Evolutionary conservation across 495 filamentous ascomycete genomes (phyloP).

Genomic region (Penicillium argentinense): DNA sequence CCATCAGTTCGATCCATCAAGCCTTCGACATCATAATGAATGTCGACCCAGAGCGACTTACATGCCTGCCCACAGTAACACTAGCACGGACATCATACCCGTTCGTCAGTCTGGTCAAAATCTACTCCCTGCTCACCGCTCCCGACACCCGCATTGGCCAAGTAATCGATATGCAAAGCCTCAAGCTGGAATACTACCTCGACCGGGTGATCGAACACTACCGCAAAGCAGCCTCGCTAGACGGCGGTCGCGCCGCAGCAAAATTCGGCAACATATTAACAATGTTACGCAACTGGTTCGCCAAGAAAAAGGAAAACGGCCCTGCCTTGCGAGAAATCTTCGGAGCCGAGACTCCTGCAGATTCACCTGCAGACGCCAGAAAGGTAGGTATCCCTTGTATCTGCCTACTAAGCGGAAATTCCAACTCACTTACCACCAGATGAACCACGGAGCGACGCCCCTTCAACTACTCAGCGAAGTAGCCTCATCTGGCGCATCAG

Average conservation of each 20-base stretch:
- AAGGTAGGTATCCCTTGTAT: too few species aligned
- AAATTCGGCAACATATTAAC: constrained; percentile 76
- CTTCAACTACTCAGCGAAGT: constrained; percentile 48
- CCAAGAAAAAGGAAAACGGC: constrained; percentile 44
- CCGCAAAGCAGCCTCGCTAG: constrained; percentile 58
- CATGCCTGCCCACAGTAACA: constrained; percentile 71
- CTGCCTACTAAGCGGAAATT: not conserved
- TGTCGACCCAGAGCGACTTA: constrained; percentile 60
- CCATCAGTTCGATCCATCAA: constrained; percentile 69
- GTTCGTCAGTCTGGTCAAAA: constrained; percentile 82
- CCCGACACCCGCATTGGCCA: constrained; percentile 70
- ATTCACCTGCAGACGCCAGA: constrained; percentile 5
- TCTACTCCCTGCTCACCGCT: constrained; percentile 74
- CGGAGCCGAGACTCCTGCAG: constrained; percentile 11
- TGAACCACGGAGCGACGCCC: constrained; percentile 6
- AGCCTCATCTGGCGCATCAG: constrained; percentile 6
- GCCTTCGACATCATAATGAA: constrained; percentile 69
- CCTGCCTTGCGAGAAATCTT: constrained; percentile 31
- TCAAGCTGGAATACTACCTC: constrained; percentile 75
- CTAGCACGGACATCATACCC: constrained; percentile 81
- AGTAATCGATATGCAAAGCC: constrained; percentile 70
- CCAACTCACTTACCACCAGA: not conserved
- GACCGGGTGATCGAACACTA: constrained; percentile 68
- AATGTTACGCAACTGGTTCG: constrained; percentile 74
- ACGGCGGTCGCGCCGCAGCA: constrained; percentile 65